These are phyloP conservation scores for Pachysandra terminalis DNA, from an alignment of 164 flowering plant species.

Conservation along the genomic window DNA sequence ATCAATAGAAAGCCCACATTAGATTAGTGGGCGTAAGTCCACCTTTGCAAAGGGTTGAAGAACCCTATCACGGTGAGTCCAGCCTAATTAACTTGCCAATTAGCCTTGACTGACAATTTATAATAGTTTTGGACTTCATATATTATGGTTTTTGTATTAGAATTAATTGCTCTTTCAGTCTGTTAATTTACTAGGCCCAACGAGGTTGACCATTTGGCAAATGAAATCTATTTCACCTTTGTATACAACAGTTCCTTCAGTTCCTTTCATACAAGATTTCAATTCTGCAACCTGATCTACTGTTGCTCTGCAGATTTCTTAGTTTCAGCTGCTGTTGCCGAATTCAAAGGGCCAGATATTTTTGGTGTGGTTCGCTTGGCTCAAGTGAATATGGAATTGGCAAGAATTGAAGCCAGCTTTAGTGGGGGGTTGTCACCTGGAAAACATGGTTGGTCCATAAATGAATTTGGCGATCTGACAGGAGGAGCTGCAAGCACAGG, in stretches of 20 bases:
- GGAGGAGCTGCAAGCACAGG: slow-evolving; percentile 93
- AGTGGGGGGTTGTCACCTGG: slow-evolving; percentile 89
- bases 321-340: slow-evolving; percentile 92
- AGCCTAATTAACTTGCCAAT: too few relatives aligned
- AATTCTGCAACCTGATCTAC: neutral
- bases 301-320: slow-evolving; percentile 59
- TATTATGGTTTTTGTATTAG: too few relatives aligned
- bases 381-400: slow-evolving; percentile 90
- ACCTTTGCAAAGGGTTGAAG: too few relatives aligned
- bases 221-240: neutral
- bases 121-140: too few relatives aligned
- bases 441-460: slow-evolving; percentile 87
- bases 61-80: too few relatives aligned
- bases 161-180: too few relatives aligned
- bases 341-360: slow-evolving; percentile 86
- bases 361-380: slow-evolving; percentile 94
- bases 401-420: slow-evolving; percentile 85
- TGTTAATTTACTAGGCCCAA: neutral
- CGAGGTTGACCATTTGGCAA: neutral
- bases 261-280: neutral
- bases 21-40: too few relatives aligned
- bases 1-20: too few relatives aligned
- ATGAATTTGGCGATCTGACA: slow-evolving; percentile 90
- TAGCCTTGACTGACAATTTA: too few relatives aligned
- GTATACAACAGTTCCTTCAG: neutral